Base-by-base conservation (phyloP, 768 basidiomycete species). In the Lentinula guzmanii region DNA sequence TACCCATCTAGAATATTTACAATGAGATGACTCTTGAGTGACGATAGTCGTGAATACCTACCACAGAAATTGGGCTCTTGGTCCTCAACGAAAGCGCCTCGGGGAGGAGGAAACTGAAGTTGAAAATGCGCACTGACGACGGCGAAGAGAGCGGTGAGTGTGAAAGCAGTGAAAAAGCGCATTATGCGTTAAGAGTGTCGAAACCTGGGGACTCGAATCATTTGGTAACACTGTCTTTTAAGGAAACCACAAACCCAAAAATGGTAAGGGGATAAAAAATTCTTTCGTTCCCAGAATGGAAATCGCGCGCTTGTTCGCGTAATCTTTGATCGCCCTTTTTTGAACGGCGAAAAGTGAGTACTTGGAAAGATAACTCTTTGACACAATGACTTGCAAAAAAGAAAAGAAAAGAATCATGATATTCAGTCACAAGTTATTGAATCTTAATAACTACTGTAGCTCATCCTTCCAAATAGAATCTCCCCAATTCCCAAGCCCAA, bases 401-500 rank as follows among this genome's bases (percentile, higher is more conserved):
- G n/a, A n/a, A n/a, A n/a, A n/a, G n/a, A n/a, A 11, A 6, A 1
- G 2, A 37, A 37, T 37, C 37, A 37, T 7, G 37, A 6, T 7
- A n/a, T 7, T 2, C 37, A 37, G 37, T 37, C 11, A 7, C 8
- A 37, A 37, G 11, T 7, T 37, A 7, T 37, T 11, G 2, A 37
- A 7, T 11, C 37, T 15, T 53, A 16, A 53, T n/a, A 42, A 33
- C 39, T 21, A 35, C 37, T 34, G 63, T 56, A 61, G 16, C 74
- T 78, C 42, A 85, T 73, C 61, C 88, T 77, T 8, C 88, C 88
- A 66, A 91, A 90, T 35, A 86, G 60, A 16, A 85, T 71, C 74
- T 95, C 93, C 10, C 93, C 94, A 16, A 89, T 70, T 8, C 85
- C 88, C 34, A 89, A 73, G 1, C 93, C 93, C 2, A 84, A 59